Evolutionary conservation across 306 rosid genomes (phyloP).

Genomic region (Aeschynomene evenia): DNA sequence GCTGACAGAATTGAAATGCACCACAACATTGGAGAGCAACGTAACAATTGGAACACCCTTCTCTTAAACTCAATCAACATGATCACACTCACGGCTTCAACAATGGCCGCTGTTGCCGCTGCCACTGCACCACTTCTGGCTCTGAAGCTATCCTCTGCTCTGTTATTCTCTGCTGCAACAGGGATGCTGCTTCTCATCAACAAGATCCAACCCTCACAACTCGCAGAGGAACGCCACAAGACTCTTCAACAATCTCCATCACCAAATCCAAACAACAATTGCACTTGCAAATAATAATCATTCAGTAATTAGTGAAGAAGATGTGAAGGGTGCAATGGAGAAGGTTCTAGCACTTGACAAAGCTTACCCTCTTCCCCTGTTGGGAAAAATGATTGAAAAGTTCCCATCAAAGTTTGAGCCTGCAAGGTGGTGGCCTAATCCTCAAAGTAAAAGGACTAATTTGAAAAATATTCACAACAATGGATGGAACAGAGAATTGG

Average conservation of each 20-base stretch:
- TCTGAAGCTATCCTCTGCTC: conserved; percentile 50
- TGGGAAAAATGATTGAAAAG: conserved; percentile 74
- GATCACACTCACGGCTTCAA: conserved; percentile 66
- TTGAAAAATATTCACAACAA: conserved; percentile 9
- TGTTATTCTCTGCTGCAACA: conserved; percentile 56
- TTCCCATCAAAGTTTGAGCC: conserved; percentile 52
- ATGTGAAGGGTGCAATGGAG: conserved; percentile 43
- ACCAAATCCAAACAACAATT: conserved; percentile 41
- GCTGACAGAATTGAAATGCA: conserved; percentile 71
- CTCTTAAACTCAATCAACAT: conserved; percentile 60
- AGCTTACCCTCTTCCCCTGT: conserved; percentile 68
- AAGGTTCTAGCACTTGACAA: conserved; percentile 56
- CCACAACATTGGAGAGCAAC: conserved; percentile 48
- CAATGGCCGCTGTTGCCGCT: conserved; percentile 49
- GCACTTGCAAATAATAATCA: too few relatives aligned
- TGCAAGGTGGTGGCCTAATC: conserved; percentile 70
- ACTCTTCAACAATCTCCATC: conserved; percentile 48
- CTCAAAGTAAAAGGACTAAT: background rate
- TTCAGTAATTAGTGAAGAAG: conserved; percentile 32
- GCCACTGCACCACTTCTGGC: conserved; percentile 33
- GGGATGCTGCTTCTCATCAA: conserved; percentile 54
- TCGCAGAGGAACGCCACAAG: conserved; percentile 64
- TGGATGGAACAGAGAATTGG: conserved; percentile 59
- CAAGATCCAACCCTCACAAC: conserved; percentile 79
- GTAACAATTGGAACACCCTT: conserved; percentile 68